A percentile compares a stretch with the other conserved stretches of the same genome.
Evolutionary conservation across 208 protist genomes (phyloP).

Genomic region (Leishmania major): DNA sequence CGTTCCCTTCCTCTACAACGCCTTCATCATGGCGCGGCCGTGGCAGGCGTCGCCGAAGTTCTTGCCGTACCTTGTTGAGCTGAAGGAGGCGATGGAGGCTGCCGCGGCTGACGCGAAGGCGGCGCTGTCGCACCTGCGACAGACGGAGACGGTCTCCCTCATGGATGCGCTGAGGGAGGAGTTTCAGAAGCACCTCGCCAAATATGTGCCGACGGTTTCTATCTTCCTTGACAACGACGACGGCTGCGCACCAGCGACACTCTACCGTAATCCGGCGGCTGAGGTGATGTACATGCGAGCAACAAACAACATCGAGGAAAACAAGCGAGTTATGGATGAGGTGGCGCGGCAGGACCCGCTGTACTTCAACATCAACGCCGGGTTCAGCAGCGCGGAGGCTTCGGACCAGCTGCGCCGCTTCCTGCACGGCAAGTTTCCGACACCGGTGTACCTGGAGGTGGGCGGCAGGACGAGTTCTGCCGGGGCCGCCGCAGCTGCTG

Average conservation of each 20-base stretch:
- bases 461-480: background rate
- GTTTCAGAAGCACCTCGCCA: background rate
- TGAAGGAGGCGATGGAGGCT: background rate
- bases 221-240: slow-evolving; percentile 53
- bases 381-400: slow-evolving; percentile 7
- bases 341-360: slow-evolving; percentile 27
- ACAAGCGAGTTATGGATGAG: background rate
- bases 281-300: slow-evolving; percentile 29
- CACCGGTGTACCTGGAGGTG: slow-evolving; percentile 30
- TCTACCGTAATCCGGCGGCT: slow-evolving; percentile 19
- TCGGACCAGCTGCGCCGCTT: slow-evolving; percentile 29
- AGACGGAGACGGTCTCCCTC: background rate
- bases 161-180: background rate
- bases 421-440: slow-evolving; percentile 23
- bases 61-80: slow-evolving; percentile 30
- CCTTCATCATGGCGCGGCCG: slow-evolving; percentile 57
- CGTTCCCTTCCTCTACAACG: slow-evolving; percentile 70
- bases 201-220: slow-evolving; percentile 6
- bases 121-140: background rate
- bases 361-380: slow-evolving; percentile 53
- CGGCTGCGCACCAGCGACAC: slow-evolving; percentile 39
- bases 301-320: slow-evolving; percentile 15
- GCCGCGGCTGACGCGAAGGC: background rate
- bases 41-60: slow-evolving; percentile 56
- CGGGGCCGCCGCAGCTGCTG: background rate